These are phyloP conservation scores for Blakeslea trispora DNA, from an alignment of 371 early-diverging fungal genomes.

Conservation along the genomic window DNA sequence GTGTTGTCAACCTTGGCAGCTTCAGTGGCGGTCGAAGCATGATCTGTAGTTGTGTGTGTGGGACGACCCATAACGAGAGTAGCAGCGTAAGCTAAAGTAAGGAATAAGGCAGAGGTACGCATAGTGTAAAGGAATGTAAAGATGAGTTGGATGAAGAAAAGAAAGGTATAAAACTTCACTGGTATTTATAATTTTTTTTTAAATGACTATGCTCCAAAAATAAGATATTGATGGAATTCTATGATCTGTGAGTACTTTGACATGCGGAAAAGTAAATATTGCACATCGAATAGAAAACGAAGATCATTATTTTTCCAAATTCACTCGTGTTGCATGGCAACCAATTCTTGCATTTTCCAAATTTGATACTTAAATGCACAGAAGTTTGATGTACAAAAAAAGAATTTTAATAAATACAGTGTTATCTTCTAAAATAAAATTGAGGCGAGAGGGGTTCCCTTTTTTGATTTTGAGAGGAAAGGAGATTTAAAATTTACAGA, in stretches of 20 bases:
- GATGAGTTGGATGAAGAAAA: background rate
- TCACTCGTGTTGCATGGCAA: background rate
- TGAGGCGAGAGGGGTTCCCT: background rate
- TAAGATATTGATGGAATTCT: background rate
- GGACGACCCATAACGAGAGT: constrained; percentile 11
- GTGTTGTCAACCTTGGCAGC: background rate
- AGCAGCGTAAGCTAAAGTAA: constrained; percentile 14
- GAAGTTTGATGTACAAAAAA: no score
- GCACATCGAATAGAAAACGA: background rate
- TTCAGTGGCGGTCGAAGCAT: constrained; percentile 1
- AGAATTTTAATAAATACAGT: no score
- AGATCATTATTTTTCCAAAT: background rate
- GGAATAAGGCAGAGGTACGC: constrained; percentile 13
- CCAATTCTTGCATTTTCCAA: background rate
- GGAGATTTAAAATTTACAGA: background rate
- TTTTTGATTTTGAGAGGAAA: background rate
- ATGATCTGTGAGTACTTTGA: background rate
- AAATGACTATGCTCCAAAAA: no score
- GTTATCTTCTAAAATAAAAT: no score
- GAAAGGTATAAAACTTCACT: background rate
- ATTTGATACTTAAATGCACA: background rate
- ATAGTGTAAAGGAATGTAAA: constrained; percentile 5
- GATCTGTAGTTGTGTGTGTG: background rate
- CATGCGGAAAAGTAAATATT: background rate
- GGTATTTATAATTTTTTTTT: no score